Base-by-base conservation (phyloP, 2,329 filamentous ascomycete genomes). In the Aspergillus aculeatus region DNA sequence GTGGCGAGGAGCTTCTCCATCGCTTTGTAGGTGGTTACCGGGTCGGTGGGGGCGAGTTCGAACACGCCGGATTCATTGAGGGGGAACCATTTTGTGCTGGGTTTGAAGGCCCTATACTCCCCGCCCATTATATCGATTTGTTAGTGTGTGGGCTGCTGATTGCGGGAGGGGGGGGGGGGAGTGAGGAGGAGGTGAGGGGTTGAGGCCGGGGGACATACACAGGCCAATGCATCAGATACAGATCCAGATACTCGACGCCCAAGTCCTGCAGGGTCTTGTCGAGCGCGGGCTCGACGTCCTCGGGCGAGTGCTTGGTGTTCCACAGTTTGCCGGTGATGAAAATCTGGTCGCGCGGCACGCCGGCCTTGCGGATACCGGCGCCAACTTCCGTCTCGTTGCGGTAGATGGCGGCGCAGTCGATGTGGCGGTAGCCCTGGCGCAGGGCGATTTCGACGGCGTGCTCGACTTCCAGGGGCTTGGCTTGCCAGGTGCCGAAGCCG, bases 311-410 rank as follows among this genome's bases (percentile, higher is more conserved):
- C 84, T 87, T 89, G 54, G 88, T 83, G 82, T 93, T 92, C 81
- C 91, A 86, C 56, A 94, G 85, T 83, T 95, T 96, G 68, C 90
- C 92, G 55, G 91, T 94, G 59, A 90, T 75, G 83, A 85, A 91
- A 72, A 90, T 85, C 68, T 89, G 78, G 57, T 82, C 79, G 24
- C 88, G 83, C n/a, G 86, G 83, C 1, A 90, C 83, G 31, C 86
- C 86, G 2, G 84, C 84, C 52, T 83, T 83, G 65, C 80, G 81
- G 73, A 90, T 88, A 56, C 86, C 88, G 57, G 81, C 76, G 61
- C 88, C 87, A 21, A 90, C 86, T 70, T 89, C 86, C 54, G 79
- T 77, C 74, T 90, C 90, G 77, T 94, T 95, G 73, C 86, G 87
- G 75, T 95, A 95, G 54, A 87, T 89, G 62, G 89, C 82, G 52